Conservation (phyloP, 331 rosid genomes). For the Phaseolus coccineus region DNA sequence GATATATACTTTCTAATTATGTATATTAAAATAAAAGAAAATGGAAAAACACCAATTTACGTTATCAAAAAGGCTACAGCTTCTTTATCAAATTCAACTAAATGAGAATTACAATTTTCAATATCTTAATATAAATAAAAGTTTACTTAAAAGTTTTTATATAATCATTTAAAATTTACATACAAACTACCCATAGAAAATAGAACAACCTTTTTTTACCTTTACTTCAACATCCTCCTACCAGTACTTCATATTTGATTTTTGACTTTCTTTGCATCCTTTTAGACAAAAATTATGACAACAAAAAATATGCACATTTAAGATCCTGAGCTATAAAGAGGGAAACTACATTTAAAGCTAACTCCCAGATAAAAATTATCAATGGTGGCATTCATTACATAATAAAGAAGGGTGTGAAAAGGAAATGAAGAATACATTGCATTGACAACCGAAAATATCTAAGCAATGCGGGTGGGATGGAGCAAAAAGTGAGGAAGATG, state of each 20-base stretch:
- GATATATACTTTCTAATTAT: no score
- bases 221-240: background rate
- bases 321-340: background rate
- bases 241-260: no score
- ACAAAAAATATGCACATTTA: background rate
- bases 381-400: slow-evolving; percentile 35
- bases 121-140: no score
- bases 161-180: no score
- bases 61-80: no score
- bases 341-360: background rate
- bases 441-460: slow-evolving; percentile 43
- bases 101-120: no score
- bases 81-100: no score
- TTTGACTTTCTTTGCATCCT: background rate
- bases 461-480: slow-evolving; percentile 36
- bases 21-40: no score
- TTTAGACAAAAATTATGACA: background rate
- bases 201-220: background rate
- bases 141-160: no score
- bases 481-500: slow-evolving; percentile 80
- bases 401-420: slow-evolving; percentile 11
- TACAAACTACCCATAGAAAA: background rate
- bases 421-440: slow-evolving; percentile 32
- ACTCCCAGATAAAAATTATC: slow-evolving; percentile 6
- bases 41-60: no score